Conservation (phyloP, 1,284 basidiomycete genomes). For the Ceratobasidium sp. region DNA sequence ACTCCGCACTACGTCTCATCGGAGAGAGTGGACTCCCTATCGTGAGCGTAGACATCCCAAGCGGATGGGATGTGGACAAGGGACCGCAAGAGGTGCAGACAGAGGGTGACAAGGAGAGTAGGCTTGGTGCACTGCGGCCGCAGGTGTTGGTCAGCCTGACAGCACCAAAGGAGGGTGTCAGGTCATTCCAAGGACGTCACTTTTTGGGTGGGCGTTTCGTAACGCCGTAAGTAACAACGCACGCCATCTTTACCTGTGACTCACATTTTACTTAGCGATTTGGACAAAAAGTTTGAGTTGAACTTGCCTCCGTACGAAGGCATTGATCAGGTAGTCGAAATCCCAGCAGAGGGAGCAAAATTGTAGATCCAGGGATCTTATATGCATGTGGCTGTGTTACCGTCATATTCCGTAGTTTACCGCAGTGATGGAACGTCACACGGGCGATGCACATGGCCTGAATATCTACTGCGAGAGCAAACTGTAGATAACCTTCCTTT, state of each 20-base stretch:
- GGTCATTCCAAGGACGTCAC: conserved; percentile 80
- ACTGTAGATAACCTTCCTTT: background rate
- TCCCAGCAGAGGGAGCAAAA: conserved; percentile 46
- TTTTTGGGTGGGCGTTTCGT: conserved; percentile 95
- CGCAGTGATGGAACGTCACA: conserved; percentile 25
- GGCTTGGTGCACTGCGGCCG: conserved; percentile 67
- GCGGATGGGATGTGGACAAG: conserved; percentile 92
- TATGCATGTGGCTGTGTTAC: conserved; percentile 36
- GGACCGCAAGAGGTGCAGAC: conserved; percentile 58
- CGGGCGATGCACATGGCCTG: conserved; percentile 30
- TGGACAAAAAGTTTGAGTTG: conserved; percentile 78
- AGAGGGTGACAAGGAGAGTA: conserved; percentile 45
- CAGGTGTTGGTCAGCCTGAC: conserved; percentile 90
- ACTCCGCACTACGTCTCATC: conserved; percentile 75
- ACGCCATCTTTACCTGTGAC: background rate
- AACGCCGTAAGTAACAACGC: conserved; percentile 68
- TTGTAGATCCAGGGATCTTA: conserved; percentile 1
- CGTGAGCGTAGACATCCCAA: conserved; percentile 94
- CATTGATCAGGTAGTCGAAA: conserved; percentile 82
- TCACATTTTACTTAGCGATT: conserved; percentile 56
- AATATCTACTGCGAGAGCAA: conserved; percentile 32
- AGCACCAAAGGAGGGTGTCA: conserved; percentile 90
- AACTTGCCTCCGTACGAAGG: conserved; percentile 82
- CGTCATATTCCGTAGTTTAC: background rate
- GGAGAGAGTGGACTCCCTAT: conserved; percentile 75